A percentile compares a stretch with the other conserved stretches of the same genome.
Conservation (phyloP, 305 asterid species). For the Nicotiana rustica region DNA sequence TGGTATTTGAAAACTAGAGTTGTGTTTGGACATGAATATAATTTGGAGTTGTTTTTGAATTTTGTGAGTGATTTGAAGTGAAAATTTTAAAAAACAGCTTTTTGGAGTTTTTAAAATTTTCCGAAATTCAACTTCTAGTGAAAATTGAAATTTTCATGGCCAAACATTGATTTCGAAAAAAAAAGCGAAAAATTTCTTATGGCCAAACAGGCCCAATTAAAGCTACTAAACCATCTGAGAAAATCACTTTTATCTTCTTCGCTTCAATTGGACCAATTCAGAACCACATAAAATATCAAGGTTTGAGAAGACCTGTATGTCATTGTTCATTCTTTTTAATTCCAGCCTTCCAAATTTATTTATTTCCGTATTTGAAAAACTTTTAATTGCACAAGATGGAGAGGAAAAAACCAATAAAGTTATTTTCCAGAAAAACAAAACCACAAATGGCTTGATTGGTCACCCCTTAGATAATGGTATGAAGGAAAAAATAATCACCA, state of each 20-base stretch:
- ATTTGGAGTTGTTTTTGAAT: too few relatives aligned
- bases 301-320: slow-evolving; percentile 12
- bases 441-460: slow-evolving; percentile 4
- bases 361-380: neutral
- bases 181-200: too few relatives aligned
- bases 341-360: neutral
- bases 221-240: neutral
- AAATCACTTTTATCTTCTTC: slow-evolving; percentile 10
- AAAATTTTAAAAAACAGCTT: too few relatives aligned
- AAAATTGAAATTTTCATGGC: too few relatives aligned
- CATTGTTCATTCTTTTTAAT: slow-evolving; percentile 1
- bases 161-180: too few relatives aligned
- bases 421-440: slow-evolving; percentile 10
- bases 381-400: neutral
- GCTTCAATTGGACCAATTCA: slow-evolving; percentile 20
- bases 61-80: too few relatives aligned
- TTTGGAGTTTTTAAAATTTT: too few relatives aligned
- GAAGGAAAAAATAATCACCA: neutral
- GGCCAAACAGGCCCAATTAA: neutral
- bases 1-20: too few relatives aligned
- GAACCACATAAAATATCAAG: slow-evolving; percentile 12
- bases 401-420: slow-evolving; percentile 7
- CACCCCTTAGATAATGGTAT: neutral
- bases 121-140: too few relatives aligned
- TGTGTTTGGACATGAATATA: too few relatives aligned